A percentile compares a stretch with the other conserved stretches of the same genome.
Evolutionary conservation across 75 land plant genomes (phyloP).

Genomic region (Pinus tabuliformis): DNA sequence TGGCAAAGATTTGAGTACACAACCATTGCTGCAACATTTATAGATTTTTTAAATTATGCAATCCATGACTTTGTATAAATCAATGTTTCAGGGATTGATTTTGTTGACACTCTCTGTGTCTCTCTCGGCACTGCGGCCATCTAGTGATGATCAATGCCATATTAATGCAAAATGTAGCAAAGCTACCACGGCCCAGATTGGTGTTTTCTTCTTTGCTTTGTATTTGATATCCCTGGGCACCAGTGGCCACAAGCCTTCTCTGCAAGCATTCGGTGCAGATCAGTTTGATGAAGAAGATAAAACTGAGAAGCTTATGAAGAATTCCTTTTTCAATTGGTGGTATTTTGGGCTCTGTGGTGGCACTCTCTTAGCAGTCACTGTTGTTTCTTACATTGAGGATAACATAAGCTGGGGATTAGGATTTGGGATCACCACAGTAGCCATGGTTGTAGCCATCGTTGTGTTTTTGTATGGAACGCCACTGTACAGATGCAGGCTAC

Average conservation of each 20-base stretch:
- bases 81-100: too few relatives aligned
- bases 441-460: slow-evolving; percentile 28
- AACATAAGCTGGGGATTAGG: slow-evolving; percentile 40
- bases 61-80: too few relatives aligned
- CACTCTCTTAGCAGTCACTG: slow-evolving; percentile 17
- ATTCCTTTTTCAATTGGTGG: slow-evolving; percentile 52
- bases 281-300: slow-evolving; percentile 60
- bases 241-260: slow-evolving; percentile 45
- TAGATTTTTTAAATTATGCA: too few relatives aligned
- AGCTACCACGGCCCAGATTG: slow-evolving; percentile 35
- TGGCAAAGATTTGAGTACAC: too few relatives aligned
- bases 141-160: too few relatives aligned
- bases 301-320: slow-evolving; percentile 42
- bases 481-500: slow-evolving; percentile 45
- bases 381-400: slow-evolving; percentile 28
- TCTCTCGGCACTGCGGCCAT: too few relatives aligned
- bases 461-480: slow-evolving; percentile 46
- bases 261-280: slow-evolving; percentile 65
- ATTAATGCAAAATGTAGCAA: not conserved
- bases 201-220: slow-evolving; percentile 61
- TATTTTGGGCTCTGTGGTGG: slow-evolving; percentile 18
- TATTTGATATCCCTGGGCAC: slow-evolving; percentile 54
- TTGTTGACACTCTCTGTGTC: too few relatives aligned
- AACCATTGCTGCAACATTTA: too few relatives aligned
- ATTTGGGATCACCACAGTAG: slow-evolving; percentile 34